Evolutionary conservation across 768 basidiomycete species (phyloP).

Genomic region (Scleroderma citrinum): DNA sequence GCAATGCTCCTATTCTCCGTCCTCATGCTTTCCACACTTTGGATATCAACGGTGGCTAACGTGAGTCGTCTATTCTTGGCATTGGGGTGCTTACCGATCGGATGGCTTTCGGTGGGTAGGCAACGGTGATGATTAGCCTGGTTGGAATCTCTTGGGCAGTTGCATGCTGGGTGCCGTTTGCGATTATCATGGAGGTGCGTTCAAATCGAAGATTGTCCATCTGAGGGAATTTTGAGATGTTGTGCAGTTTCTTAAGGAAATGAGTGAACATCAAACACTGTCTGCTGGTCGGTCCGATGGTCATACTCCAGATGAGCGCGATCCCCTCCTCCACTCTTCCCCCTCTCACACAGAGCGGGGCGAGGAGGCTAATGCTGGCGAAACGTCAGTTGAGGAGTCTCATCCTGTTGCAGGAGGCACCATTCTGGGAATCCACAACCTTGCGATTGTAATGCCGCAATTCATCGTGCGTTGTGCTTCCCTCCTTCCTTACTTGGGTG

Average conservation of each 20-base stretch:
- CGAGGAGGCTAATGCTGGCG: slow-evolving; percentile 33
- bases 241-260: slow-evolving; percentile 66
- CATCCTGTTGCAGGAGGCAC: slow-evolving; percentile 78
- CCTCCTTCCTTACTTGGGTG: not conserved
- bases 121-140: slow-evolving; percentile 74
- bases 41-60: slow-evolving; percentile 72
- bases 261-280: slow-evolving; percentile 34
- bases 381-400: slow-evolving; percentile 15
- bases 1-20: slow-evolving; percentile 76
- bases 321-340: slow-evolving; percentile 56
- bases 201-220: slow-evolving; percentile 34
- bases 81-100: not conserved
- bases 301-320: slow-evolving; percentile 28
- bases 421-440: slow-evolving; percentile 89
- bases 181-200: slow-evolving; percentile 92
- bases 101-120: slow-evolving; percentile 34
- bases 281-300: slow-evolving; percentile 24
- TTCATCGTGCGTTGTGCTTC: slow-evolving; percentile 61
- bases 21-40: slow-evolving; percentile 81
- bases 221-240: not conserved
- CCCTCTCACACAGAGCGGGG: slow-evolving; percentile 41
- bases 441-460: slow-evolving; percentile 93
- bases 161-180: slow-evolving; percentile 96
- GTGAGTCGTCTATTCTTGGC: slow-evolving; percentile 26
- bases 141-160: slow-evolving; percentile 96